A percentile compares a stretch with the other conserved stretches of the same genome.
These are phyloP conservation scores for Strigomonas oncopelti DNA, from an alignment of 208 protist genomes.

Conservation along the genomic window DNA sequence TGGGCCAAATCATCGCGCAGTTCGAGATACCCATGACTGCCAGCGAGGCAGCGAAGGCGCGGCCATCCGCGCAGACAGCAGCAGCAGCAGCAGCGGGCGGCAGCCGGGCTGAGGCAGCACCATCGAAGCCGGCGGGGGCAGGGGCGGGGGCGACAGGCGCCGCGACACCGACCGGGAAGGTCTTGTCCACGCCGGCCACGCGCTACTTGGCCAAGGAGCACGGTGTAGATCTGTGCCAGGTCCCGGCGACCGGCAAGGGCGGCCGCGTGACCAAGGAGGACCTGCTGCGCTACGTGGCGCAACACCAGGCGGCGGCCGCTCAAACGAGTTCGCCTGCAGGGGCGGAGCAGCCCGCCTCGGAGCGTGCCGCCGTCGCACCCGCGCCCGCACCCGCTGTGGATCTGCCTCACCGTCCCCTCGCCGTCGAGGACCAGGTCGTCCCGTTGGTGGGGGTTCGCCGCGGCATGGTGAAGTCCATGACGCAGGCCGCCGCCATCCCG, in stretches of 20 bases:
- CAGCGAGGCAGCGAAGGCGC: no score
- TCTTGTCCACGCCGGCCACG: conserved; percentile 89
- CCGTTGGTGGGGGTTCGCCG: conserved; percentile 42
- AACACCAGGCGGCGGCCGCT: not conserved
- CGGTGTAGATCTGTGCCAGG: conserved; percentile 63
- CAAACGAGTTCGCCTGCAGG: no score
- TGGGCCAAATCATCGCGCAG: conserved; percentile 84
- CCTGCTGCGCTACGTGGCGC: conserved; percentile 34
- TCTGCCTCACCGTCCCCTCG: conserved; percentile 3
- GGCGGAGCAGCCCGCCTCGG: not conserved
- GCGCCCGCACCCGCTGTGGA: not conserved
- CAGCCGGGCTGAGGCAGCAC: not conserved
- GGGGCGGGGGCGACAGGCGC: not conserved
- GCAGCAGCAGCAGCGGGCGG: not conserved
- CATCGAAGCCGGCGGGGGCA: no score
- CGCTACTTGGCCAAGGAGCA: conserved; percentile 82
- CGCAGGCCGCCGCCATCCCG: conserved; percentile 95
- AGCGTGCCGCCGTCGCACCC: not conserved
- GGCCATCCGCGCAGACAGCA: no score
- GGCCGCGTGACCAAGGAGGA: conserved; percentile 93
- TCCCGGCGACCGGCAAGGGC: conserved; percentile 65
- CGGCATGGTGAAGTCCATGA: conserved; percentile 94
- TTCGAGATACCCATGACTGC: conserved; percentile 38
- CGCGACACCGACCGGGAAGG: conserved; percentile 23
- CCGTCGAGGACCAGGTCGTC: conserved; percentile 33